Evolutionary conservation across 345 rosid species (phyloP), one percentile per base, ranked within the genome.

Genomic region (Citrus australasica): DNA sequence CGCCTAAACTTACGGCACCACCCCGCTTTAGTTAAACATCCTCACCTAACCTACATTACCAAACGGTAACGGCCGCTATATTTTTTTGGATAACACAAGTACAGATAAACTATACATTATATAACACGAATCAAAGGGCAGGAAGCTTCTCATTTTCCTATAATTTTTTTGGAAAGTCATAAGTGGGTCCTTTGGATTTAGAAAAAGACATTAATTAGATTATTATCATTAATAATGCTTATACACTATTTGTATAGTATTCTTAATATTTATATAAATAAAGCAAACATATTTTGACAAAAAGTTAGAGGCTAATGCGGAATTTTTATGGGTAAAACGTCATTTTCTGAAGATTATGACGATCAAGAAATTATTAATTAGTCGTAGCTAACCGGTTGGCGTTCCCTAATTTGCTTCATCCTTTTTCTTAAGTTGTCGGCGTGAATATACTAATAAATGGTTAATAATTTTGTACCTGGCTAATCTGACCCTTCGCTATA

Each of bases 311-410:
- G 74, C 78, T 71, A 67, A 37, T 74, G 85, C 80, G 69, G 51
- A 55, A 64, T 40, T 55, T 74, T 51, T 61, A 22, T 80, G 78
- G 90, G 85, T 87, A 77, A 74, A 74, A 79, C 77, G 87, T 90
- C 91, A 62, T 82, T 91, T 85, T 90, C 87, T 8, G n/a, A 19
- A 38, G 48, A 74, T 69, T 82, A 69, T 24, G 56, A 69, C 67
- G n/a, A 28, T 40, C 1, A 58, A 32, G 64, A 59, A 67, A 37
- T 22, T 58, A 30, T 67, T 67, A 74, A 40, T 73, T 65, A 30
- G 76, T 83, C 83, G 78, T 30, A 79, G 40, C 28, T 79, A 75
- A 77, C 86, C 83, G 83, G 83, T 84, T 85, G 79, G 46, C 76
- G 35, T 73, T 79, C 65, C 72, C 75, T 58, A 75, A 40, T 73